Evolutionary conservation across 352 stramenopile genomes (phyloP).

Genomic region (Phytophthora chlamydospora): DNA sequence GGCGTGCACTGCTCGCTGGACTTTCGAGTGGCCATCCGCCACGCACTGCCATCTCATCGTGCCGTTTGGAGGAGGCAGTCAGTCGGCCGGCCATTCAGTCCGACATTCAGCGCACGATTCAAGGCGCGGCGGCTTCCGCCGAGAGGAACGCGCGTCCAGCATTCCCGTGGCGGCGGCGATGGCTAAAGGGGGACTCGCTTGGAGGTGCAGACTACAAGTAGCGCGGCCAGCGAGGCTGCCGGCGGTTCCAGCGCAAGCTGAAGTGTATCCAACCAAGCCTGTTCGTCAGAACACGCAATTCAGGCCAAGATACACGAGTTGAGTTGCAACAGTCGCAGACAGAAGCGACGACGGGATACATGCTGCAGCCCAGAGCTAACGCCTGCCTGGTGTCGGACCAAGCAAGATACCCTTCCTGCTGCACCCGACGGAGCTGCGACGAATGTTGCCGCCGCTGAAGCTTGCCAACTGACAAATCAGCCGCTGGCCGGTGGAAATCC

Average conservation of each 20-base stretch:
- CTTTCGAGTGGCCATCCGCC: too few relatives aligned
- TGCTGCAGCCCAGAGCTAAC: neutral
- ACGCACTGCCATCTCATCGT: neutral
- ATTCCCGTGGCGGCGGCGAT: too few relatives aligned
- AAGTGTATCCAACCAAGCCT: conserved; percentile 9
- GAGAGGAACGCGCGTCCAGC: too few relatives aligned
- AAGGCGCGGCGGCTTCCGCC: neutral
- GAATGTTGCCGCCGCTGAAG: neutral
- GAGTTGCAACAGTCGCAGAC: conserved; percentile 18
- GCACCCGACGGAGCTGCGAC: conserved; percentile 1
- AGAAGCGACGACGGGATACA: conserved; percentile 18
- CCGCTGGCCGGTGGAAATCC: neutral
- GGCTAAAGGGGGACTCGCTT: too few relatives aligned
- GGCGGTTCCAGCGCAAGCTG: neutral
- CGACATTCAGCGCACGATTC: neutral
- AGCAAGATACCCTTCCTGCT: conserved; percentile 2
- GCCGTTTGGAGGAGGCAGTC: neutral
- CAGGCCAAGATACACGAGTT: conserved; percentile 9
- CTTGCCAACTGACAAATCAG: conserved; percentile 1
- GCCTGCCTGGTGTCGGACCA: conserved; percentile 16
- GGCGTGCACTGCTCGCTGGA: too few relatives aligned
- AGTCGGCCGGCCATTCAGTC: too few relatives aligned
- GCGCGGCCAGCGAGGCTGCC: too few relatives aligned
- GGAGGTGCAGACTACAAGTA: neutral
- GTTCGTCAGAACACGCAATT: conserved; percentile 18